phyloP scores from a whole-genome alignment of 805 yeast species.

The Candida nemodendra region DNA sequence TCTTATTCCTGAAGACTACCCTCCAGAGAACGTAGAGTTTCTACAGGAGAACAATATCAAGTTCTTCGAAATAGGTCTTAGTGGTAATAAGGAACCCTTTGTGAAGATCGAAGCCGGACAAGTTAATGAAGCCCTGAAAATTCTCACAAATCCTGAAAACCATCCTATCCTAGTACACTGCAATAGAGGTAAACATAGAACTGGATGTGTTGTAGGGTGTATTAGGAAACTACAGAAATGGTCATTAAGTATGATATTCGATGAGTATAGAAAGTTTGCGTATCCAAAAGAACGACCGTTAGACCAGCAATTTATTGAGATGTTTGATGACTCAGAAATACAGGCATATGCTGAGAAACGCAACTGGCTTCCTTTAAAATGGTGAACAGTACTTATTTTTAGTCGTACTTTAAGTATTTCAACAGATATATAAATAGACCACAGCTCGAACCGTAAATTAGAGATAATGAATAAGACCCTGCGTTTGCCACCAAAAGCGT shows the following conservation, averaged over 20 bases:
- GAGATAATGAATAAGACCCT: no score
- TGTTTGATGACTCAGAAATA: slow-evolving; percentile 72
- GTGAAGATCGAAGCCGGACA: slow-evolving; percentile 66
- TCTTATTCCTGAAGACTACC: slow-evolving; percentile 89
- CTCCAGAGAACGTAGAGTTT: slow-evolving; percentile 69
- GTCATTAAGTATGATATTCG: slow-evolving; percentile 92
- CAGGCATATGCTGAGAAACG: slow-evolving; percentile 49
- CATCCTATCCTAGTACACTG: slow-evolving; percentile 94
- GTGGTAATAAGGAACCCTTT: slow-evolving; percentile 95
- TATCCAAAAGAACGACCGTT: slow-evolving; percentile 92
- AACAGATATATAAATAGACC: not conserved
- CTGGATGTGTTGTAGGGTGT: slow-evolving; percentile 96
- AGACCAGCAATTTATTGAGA: slow-evolving; percentile 93
- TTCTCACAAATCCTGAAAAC: slow-evolving; percentile 78
- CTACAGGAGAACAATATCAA: slow-evolving; percentile 58
- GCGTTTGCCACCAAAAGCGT: no score
- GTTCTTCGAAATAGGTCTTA: slow-evolving; percentile 85
- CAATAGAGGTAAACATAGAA: slow-evolving; percentile 94
- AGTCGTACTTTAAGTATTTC: no score
- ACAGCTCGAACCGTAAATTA: slow-evolving; percentile 1
- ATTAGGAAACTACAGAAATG: slow-evolving; percentile 84
- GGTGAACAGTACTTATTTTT: no score
- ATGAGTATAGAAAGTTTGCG: slow-evolving; percentile 92
- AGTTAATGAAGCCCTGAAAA: slow-evolving; percentile 76
- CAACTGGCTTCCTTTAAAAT: slow-evolving; percentile 64